These are phyloP conservation scores for Isabelozyma gotoi DNA, from an alignment of 805 yeast species.

Conservation along the genomic window DNA sequence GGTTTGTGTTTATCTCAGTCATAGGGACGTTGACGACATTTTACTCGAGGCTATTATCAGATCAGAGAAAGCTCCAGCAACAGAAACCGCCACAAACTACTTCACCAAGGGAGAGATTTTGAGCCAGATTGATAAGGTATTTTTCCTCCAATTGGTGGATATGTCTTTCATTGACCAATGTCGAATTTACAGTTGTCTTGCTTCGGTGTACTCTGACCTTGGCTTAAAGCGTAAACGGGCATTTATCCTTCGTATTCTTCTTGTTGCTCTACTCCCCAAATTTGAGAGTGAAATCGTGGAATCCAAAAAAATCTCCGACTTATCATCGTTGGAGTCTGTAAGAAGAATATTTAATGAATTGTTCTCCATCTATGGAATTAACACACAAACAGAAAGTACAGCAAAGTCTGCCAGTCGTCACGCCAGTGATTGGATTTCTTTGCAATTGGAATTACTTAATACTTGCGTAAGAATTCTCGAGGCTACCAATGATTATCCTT, in stretches of 20 bases:
- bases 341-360: slow-evolving; percentile 48
- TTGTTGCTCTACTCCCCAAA: slow-evolving; percentile 51
- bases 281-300: slow-evolving; percentile 13
- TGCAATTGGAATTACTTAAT: slow-evolving; percentile 57
- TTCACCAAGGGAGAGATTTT: slow-evolving; percentile 42
- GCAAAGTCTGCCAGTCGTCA: slow-evolving; percentile 18
- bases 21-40: slow-evolving; percentile 40
- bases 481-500: slow-evolving; percentile 43
- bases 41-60: slow-evolving; percentile 3
- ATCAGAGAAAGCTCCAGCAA: neutral
- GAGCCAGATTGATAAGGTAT: slow-evolving; percentile 33
- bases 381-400: slow-evolving; percentile 29
- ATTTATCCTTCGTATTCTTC: slow-evolving; percentile 63
- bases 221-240: slow-evolving; percentile 67
- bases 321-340: slow-evolving; percentile 25
- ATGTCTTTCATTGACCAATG: slow-evolving; percentile 53
- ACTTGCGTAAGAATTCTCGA: slow-evolving; percentile 55
- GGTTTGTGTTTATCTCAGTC: slow-evolving; percentile 50
- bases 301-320: neutral
- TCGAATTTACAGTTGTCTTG: slow-evolving; percentile 62
- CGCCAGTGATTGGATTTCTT: slow-evolving; percentile 47
- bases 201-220: slow-evolving; percentile 60
- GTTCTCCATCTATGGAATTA: slow-evolving; percentile 54
- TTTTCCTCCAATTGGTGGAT: slow-evolving; percentile 33
- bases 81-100: slow-evolving; percentile 1